Conservation (phyloP, 2,329 filamentous ascomycete species). For the Xylariaceae sp. region DNA sequence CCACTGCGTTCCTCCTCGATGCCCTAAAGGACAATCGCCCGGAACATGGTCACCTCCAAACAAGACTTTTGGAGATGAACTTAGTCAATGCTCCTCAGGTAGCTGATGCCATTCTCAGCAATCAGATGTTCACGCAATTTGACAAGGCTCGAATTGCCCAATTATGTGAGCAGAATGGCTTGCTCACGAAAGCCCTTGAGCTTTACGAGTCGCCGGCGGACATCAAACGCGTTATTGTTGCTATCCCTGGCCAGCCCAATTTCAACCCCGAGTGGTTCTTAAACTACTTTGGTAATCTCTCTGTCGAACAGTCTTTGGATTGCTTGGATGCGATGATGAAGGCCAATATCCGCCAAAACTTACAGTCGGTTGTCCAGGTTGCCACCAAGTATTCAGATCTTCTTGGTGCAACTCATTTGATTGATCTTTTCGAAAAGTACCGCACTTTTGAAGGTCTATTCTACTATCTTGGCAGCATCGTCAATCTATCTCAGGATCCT, state of each 20-base stretch:
- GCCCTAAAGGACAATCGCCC: slow-evolving; percentile 93
- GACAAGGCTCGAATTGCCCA: slow-evolving; percentile 88
- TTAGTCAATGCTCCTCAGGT: slow-evolving; percentile 95
- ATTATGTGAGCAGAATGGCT: slow-evolving; percentile 90
- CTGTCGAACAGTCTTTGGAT: slow-evolving; percentile 92
- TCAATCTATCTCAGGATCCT: slow-evolving; percentile 92
- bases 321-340: slow-evolving; percentile 97
- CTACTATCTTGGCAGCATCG: slow-evolving; percentile 97
- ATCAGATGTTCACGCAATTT: slow-evolving; percentile 98
- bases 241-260: slow-evolving; percentile 81
- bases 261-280: slow-evolving; percentile 91
- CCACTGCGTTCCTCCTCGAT: slow-evolving; percentile 96
- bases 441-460: slow-evolving; percentile 96
- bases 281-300: slow-evolving; percentile 91
- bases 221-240: slow-evolving; percentile 88
- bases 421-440: slow-evolving; percentile 96
- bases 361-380: slow-evolving; percentile 92
- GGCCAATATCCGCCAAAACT: slow-evolving; percentile 93
- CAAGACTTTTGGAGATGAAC: slow-evolving; percentile 97
- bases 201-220: slow-evolving; percentile 89
- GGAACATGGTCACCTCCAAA: slow-evolving; percentile 92
- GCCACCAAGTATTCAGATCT: slow-evolving; percentile 98
- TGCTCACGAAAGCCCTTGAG: slow-evolving; percentile 86
- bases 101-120: slow-evolving; percentile 94
- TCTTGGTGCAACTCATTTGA: slow-evolving; percentile 83